Percentiles rank a stretch among this genome's conserved stretches.
Conservation (phyloP, 495 filamentous ascomycete species). For the Aspergillus bridgeri region DNA sequence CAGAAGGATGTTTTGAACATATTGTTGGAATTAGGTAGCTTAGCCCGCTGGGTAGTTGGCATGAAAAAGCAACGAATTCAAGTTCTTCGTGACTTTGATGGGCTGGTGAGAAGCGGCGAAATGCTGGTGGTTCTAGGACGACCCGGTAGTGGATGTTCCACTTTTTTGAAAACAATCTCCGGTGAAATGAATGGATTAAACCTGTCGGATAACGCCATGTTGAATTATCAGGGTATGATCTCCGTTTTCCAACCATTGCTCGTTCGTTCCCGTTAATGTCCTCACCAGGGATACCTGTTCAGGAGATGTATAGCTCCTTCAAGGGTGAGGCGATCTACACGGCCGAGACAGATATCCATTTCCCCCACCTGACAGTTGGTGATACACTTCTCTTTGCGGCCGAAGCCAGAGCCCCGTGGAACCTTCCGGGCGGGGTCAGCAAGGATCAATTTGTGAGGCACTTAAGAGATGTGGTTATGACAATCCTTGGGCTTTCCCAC, state of each 20-base stretch:
- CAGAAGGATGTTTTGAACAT: slow-evolving; percentile 64
- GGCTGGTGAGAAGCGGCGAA: slow-evolving; percentile 62
- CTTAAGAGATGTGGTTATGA: slow-evolving; percentile 40
- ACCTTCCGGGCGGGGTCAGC: slow-evolving; percentile 36
- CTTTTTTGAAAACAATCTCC: slow-evolving; percentile 62
- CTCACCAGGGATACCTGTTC: too few species aligned
- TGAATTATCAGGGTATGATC: slow-evolving; percentile 56
- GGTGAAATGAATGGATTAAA: slow-evolving; percentile 67
- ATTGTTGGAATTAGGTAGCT: slow-evolving; percentile 44
- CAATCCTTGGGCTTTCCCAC: slow-evolving; percentile 45
- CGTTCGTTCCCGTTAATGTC: slow-evolving; percentile 52
- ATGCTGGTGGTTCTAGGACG: slow-evolving; percentile 69
- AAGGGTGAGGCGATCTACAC: slow-evolving; percentile 60
- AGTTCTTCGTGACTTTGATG: slow-evolving; percentile 65
- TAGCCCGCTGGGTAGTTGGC: slow-evolving; percentile 32
- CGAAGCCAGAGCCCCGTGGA: slow-evolving; percentile 40
- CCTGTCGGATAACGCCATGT: slow-evolving; percentile 46
- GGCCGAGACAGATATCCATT: slow-evolving; percentile 57
- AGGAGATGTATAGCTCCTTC: slow-evolving; percentile 59
- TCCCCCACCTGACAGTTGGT: slow-evolving; percentile 57
- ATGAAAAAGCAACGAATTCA: slow-evolving; percentile 42
- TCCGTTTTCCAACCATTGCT: neutral
- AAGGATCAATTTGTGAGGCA: slow-evolving; percentile 33
- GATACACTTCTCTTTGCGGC: slow-evolving; percentile 59
- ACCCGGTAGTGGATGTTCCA: slow-evolving; percentile 52